A percentile compares a stretch with the other conserved stretches of the same genome.
phyloP scores from a whole-genome alignment of 2,329 filamentous ascomycete genomes.

The Didymella arachidicola region DNA sequence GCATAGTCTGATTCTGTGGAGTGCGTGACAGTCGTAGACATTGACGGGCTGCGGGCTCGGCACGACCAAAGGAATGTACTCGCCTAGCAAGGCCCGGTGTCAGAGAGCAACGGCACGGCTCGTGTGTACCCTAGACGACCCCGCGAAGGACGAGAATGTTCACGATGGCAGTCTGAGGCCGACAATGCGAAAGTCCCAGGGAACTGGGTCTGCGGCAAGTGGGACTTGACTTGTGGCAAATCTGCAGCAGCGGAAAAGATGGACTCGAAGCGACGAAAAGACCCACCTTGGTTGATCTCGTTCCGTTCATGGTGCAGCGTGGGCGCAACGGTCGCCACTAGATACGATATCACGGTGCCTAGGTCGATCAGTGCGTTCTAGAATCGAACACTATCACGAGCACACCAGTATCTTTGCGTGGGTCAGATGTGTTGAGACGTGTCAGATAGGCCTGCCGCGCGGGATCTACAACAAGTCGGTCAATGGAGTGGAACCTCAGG shows the following conservation, averaged over 20 bases:
- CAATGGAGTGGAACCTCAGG: slow-evolving; percentile 1
- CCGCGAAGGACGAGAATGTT: slow-evolving; percentile 2
- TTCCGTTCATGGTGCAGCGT: slow-evolving; percentile 10
- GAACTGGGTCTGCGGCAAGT: slow-evolving; percentile 19
- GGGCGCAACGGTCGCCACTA: slow-evolving; percentile 18
- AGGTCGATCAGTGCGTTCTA: slow-evolving; percentile 14
- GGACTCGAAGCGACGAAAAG: slow-evolving; percentile 17
- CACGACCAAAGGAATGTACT: not conserved
- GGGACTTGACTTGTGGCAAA: slow-evolving; percentile 16
- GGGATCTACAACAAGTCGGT: slow-evolving; percentile 10
- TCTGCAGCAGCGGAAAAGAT: slow-evolving; percentile 14
- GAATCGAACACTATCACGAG: slow-evolving; percentile 3
- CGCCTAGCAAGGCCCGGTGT: not conserved
- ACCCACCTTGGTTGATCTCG: slow-evolving; percentile 13
- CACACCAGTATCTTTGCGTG: not conserved
- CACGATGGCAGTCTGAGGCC: slow-evolving; percentile 7
- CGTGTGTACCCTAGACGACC: slow-evolving; percentile 3
- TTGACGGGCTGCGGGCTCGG: not conserved
- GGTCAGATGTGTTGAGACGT: slow-evolving; percentile 3
- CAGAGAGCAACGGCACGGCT: slow-evolving; percentile 16
- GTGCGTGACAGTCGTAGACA: not conserved
- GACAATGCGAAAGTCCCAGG: slow-evolving; percentile 14
- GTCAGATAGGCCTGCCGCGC: slow-evolving; percentile 7
- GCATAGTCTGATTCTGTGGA: not conserved
- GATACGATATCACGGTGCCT: slow-evolving; percentile 6